Percentiles rank a stretch among this genome's conserved stretches.
Conservation (phyloP, 176 grass and related monocot genomes). For the Phoenix roebelenii region DNA sequence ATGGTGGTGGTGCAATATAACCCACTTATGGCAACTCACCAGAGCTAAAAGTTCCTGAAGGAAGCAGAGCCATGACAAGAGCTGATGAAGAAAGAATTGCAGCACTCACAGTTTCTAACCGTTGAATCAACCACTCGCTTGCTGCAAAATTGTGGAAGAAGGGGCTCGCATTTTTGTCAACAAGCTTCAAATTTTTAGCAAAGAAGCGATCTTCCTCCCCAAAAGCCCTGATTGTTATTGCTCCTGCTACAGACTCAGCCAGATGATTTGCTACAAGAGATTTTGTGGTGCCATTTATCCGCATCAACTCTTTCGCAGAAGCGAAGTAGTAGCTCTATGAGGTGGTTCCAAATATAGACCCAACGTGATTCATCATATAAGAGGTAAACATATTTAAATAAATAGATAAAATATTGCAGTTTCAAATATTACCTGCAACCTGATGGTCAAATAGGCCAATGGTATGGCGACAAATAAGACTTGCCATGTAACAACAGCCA, state of each 20-base stretch:
- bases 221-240: constrained; percentile 80
- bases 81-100: constrained; percentile 63
- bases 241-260: constrained; percentile 68
- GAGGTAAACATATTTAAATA: constrained; percentile 12
- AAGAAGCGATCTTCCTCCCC: constrained; percentile 79
- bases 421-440: constrained; percentile 47
- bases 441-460: constrained; percentile 55
- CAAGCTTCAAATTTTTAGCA: constrained; percentile 50
- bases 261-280: constrained; percentile 84
- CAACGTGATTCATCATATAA: no score
- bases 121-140: constrained; percentile 83
- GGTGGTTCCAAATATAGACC: no score
- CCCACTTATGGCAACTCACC: constrained; percentile 25
- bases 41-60: constrained; percentile 66
- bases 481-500: constrained; percentile 88
- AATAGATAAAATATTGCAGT: background rate
- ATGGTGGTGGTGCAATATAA: no score
- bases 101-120: constrained; percentile 70
- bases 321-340: constrained; percentile 74
- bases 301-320: constrained; percentile 89
- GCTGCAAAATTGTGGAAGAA: constrained; percentile 74
- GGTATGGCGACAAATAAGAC: constrained; percentile 66
- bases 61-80: constrained; percentile 72
- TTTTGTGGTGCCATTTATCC: constrained; percentile 92
- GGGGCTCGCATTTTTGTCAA: constrained; percentile 82